Base-by-base conservation (phyloP, 139 green algal genomes). In the Coelastrella sp. region DNA sequence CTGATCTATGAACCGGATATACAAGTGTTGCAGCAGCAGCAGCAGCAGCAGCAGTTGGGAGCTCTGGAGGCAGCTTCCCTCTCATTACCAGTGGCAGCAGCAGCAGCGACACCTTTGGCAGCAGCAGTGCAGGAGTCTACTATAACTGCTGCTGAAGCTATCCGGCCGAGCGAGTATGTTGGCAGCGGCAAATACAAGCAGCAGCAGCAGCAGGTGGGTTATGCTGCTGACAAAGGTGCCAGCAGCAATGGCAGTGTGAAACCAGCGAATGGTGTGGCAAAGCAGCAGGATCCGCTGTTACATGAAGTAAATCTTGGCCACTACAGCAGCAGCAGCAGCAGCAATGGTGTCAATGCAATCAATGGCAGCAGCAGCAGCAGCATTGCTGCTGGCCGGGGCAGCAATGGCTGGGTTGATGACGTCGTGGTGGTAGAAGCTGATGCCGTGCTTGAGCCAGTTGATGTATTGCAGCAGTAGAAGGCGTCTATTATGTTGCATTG, bases 351-450 rank as follows among this genome's bases (percentile, higher is more conserved):
- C 40, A 30, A 6, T 37, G 6, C 32, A 37, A 48, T 30, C n/a
- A 38, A 30, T 45, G 66, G 2, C 35, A 51, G 32, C 66, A 17
- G 62, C 62, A 69, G 62, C 62, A 69, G 62, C 62, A 69, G 30
- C 27, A 69, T 21, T 27, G 19, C 19, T 27, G 19, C 21, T 30
- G 23, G 23, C 57, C 27, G 57, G 19, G 30, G 62, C 62, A 69
- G 62, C 62, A 69, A 40, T 40, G 30, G 62, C 7, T 40, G 68
- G 43, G 68, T 38, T 69, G 30, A 38, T 30, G 27, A 38, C 15
- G 23, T 62, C 11, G 32, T 50, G 4, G 73, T 81, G 73, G 73
- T 81, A 9, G 73, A 81, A 41, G 25, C 73, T 15, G 73, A 81
- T 81, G 73, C 19, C 4, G 48, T 81, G 30, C 73, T 81, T 40